These are phyloP conservation scores for Cystofilobasidium bisporidii DNA, from an alignment of 768 basidiomycete species.

Conservation along the genomic window DNA sequence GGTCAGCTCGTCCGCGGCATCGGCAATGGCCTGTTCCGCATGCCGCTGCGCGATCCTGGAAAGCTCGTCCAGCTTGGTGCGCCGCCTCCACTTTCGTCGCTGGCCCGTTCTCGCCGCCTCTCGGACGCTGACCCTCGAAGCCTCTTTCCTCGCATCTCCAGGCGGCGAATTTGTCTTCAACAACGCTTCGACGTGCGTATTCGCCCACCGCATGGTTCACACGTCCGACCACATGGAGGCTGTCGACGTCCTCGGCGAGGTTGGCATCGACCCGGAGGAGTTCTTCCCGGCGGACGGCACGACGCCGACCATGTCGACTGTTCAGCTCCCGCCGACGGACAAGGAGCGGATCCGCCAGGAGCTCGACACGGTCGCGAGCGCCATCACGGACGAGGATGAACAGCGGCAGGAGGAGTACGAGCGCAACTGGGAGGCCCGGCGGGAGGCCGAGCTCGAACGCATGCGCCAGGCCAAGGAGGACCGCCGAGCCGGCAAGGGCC, in stretches of 20 bases:
- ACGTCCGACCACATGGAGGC: constrained; percentile 41
- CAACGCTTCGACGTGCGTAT: constrained; percentile 36
- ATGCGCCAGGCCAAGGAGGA: constrained; percentile 12
- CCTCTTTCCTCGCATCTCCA: too few relatives aligned
- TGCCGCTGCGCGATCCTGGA: constrained; percentile 38
- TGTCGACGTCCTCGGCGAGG: constrained; percentile 35
- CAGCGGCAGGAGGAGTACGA: constrained; percentile 6
- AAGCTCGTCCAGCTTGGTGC: constrained; percentile 39
- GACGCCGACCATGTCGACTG: too few relatives aligned
- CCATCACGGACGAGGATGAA: neutral
- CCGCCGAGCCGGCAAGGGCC: constrained; percentile 12
- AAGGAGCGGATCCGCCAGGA: neutral
- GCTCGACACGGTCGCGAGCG: neutral
- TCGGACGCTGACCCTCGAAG: too few relatives aligned
- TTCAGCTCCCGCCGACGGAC: neutral
- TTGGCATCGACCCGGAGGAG: constrained; percentile 30
- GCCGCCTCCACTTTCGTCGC: too few relatives aligned
- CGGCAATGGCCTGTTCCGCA: constrained; percentile 35
- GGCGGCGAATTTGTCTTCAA: constrained; percentile 38
- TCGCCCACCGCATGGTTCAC: constrained; percentile 41
- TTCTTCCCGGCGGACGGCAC: constrained; percentile 8
- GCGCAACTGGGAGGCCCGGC: constrained; percentile 17
- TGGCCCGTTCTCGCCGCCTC: too few relatives aligned
- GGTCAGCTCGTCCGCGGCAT: constrained; percentile 36
- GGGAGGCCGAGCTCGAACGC: constrained; percentile 21